Percentiles rank a stretch among this genome's conserved stretches.
phyloP scores from a whole-genome alignment of 2,329 filamentous ascomycete genomes.

The Leptographium wingfieldii region DNA sequence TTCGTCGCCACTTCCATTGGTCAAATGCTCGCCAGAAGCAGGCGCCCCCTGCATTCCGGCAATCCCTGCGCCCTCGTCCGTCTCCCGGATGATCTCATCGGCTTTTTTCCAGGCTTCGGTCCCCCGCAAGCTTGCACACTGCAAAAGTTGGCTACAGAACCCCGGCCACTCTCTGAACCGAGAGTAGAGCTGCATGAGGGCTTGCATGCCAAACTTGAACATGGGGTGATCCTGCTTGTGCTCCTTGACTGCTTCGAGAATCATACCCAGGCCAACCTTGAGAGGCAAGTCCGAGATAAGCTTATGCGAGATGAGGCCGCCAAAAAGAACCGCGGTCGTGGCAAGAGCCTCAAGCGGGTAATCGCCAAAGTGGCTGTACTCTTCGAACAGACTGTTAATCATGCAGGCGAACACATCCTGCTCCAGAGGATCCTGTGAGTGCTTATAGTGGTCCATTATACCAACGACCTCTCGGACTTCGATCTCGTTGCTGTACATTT shows the following conservation, averaged over 20 bases:
- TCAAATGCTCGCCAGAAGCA: constrained; percentile 34
- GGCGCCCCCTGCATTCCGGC: not conserved
- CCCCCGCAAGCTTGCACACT: constrained; percentile 68
- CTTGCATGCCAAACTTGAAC: constrained; percentile 97
- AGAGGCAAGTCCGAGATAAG: constrained; percentile 82
- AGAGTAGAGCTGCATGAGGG: constrained; percentile 73
- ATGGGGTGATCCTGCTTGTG: constrained; percentile 74
- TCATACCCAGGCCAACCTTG: constrained; percentile 92
- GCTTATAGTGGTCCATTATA: constrained; percentile 75
- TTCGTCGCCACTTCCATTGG: constrained; percentile 62
- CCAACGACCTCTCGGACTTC: constrained; percentile 78
- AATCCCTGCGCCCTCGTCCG: constrained; percentile 41
- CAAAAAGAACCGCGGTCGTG: constrained; percentile 91
- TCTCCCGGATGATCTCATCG: constrained; percentile 62
- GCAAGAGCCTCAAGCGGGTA: constrained; percentile 94
- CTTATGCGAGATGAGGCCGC: constrained; percentile 89
- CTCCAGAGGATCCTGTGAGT: constrained; percentile 68
- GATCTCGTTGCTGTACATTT: constrained; percentile 89
- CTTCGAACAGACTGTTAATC: constrained; percentile 95
- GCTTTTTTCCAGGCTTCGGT: constrained; percentile 78
- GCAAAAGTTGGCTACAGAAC: constrained; percentile 74
- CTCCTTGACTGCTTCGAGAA: constrained; percentile 87
- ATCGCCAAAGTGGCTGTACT: constrained; percentile 89
- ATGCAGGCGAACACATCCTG: constrained; percentile 97
- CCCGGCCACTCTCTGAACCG: constrained; percentile 90